Conservation (phyloP, 495 filamentous ascomycete genomes). For the Penicillium waksmanii region DNA sequence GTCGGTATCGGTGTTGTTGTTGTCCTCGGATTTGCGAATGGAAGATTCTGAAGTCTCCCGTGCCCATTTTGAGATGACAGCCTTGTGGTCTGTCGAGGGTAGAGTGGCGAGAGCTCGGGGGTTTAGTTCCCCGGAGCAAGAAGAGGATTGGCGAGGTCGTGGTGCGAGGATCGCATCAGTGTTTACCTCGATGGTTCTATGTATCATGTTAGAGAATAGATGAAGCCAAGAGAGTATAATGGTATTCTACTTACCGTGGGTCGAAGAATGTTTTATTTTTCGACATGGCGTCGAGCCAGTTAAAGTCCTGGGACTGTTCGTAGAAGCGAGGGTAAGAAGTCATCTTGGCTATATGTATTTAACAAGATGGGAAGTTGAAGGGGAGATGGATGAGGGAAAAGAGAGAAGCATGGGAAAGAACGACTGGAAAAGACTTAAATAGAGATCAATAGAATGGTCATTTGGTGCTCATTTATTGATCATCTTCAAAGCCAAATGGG, state of each 20-base stretch:
- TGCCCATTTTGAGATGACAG: not conserved
- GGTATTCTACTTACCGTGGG: conserved; percentile 5
- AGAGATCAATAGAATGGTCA: no score
- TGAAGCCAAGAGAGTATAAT: not conserved
- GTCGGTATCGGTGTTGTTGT: not conserved
- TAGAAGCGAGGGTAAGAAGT: not conserved
- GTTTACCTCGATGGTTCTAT: conserved; percentile 14
- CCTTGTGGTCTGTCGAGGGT: not conserved
- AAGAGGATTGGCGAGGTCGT: not conserved
- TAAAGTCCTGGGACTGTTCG: conserved; percentile 1
- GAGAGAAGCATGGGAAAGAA: not conserved
- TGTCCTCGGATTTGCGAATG: not conserved
- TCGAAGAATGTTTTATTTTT: conserved; percentile 9
- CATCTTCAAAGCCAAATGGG: no score
- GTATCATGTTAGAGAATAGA: not conserved
- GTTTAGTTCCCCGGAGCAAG: not conserved
- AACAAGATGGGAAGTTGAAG: not conserved
- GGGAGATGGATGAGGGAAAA: not conserved
- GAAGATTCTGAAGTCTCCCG: not conserved
- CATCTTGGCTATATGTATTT: not conserved
- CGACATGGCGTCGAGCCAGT: conserved; percentile 22
- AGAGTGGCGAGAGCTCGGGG: not conserved
- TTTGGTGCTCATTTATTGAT: no score
- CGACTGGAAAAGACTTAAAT: no score
- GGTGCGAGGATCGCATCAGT: not conserved